Percentiles rank a stretch among this genome's conserved stretches.
These are phyloP conservation scores for Tulasnella calospora DNA, from an alignment of 768 basidiomycete genomes.

Conservation along the genomic window DNA sequence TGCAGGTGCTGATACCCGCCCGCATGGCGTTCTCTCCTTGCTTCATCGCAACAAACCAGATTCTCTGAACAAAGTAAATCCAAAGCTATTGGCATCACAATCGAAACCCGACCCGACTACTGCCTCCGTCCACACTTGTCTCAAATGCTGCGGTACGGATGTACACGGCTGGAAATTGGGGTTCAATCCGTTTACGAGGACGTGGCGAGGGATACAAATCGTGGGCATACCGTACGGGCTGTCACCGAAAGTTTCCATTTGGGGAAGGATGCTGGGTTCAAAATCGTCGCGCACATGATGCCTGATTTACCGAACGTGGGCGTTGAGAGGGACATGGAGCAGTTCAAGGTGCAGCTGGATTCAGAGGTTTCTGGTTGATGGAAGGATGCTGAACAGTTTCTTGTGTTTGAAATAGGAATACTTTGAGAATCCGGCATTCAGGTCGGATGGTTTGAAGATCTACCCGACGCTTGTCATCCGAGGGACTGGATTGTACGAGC, in stretches of 20 bases:
- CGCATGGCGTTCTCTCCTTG: too few relatives aligned
- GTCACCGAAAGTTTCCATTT: conserved; percentile 97
- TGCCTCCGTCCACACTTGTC: conserved; percentile 95
- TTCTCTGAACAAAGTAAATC: conserved; percentile 97
- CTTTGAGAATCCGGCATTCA: conserved; percentile 96
- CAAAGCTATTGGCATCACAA: conserved; percentile 98
- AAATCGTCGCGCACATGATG: conserved; percentile 99
- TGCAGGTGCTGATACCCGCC: too few relatives aligned
- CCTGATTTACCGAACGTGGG: conserved; percentile 98
- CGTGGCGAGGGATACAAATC: conserved; percentile 96
- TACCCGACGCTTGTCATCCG: conserved; percentile 98
- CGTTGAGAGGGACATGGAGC: conserved; percentile 92
- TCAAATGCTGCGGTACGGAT: conserved; percentile 98
- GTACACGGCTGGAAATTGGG: conserved; percentile 95
- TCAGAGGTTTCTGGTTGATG: not conserved
- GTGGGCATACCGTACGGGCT: conserved; percentile 96
- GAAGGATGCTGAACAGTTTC: not conserved
- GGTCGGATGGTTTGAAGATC: conserved; percentile 95
- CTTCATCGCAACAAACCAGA: conserved; percentile 37
- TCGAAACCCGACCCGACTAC: conserved; percentile 97
- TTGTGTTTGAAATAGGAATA: conserved; percentile 56
- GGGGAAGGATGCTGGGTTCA: conserved; percentile 98
- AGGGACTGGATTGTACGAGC: conserved; percentile 91
- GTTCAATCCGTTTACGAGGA: conserved; percentile 99
- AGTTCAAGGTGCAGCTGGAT: conserved; percentile 61